These are phyloP conservation scores for Pythium vanterpoolii DNA, from an alignment of 352 stramenopile genomes.

Conservation along the genomic window DNA sequence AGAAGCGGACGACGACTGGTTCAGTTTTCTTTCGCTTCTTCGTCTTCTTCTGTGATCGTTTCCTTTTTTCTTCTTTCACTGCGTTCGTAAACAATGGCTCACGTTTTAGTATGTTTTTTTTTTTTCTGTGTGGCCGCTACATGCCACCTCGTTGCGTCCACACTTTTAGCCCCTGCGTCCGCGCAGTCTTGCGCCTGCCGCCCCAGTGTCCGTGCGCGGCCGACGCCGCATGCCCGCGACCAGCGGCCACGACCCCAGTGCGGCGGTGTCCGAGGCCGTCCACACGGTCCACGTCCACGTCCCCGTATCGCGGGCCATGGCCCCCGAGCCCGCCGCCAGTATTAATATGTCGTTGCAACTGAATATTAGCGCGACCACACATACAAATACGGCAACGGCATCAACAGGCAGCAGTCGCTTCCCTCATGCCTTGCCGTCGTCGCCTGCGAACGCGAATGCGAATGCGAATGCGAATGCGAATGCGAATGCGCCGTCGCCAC, in stretches of 20 bases:
- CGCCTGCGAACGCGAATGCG: too few species aligned
- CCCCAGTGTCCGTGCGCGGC: not conserved
- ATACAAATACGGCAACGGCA: not conserved
- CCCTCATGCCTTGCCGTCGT: too few species aligned
- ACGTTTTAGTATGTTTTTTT: not conserved
- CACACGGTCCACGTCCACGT: slow-evolving; percentile 26
- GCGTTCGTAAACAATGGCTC: not conserved
- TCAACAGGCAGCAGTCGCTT: not conserved
- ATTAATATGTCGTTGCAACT: slow-evolving; percentile 24
- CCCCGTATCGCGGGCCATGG: slow-evolving; percentile 9
- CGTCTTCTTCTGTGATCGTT: not conserved
- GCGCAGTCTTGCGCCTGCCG: not conserved
- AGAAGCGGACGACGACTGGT: not conserved
- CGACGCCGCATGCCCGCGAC: slow-evolving; percentile 3
- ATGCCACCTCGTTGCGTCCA: too few species aligned
- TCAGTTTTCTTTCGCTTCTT: not conserved
- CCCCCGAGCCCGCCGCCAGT: slow-evolving; percentile 2
- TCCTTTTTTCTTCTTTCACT: not conserved
- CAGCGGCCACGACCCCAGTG: not conserved
- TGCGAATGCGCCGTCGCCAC: not conserved
- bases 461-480: too few species aligned
- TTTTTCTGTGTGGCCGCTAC: not conserved
- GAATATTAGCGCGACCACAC: slow-evolving; percentile 15
- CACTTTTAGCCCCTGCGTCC: not conserved
- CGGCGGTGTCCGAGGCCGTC: not conserved